These are phyloP conservation scores for Echinosophora koreensis DNA, from an alignment of 306 rosid species.

Conservation along the genomic window DNA sequence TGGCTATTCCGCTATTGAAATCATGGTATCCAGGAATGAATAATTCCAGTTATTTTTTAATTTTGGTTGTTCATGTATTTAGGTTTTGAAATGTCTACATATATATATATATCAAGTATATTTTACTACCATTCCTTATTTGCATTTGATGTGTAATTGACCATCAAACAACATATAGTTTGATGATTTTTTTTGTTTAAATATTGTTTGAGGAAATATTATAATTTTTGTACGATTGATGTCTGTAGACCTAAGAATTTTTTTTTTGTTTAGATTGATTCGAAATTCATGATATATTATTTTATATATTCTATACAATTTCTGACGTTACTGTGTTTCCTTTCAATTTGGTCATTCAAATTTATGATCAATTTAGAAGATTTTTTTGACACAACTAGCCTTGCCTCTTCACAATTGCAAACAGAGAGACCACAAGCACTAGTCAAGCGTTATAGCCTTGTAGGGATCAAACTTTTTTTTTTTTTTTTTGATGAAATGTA, in stretches of 20 bases:
- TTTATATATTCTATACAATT: too few species aligned
- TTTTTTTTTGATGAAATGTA: too few species aligned
- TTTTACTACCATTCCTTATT: not conserved
- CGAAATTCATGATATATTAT: not conserved
- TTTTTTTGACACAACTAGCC: too few species aligned
- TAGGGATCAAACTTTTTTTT: too few species aligned
- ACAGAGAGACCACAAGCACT: too few species aligned
- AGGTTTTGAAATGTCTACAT: not conserved
- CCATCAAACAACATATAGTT: not conserved
- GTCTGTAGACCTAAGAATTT: too few species aligned
- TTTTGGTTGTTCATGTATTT: too few species aligned
- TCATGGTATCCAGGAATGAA: not conserved
- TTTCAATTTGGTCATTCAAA: too few species aligned
- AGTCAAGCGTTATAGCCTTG: too few species aligned
- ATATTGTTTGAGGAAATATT: not conserved
- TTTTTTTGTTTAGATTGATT: not conserved
- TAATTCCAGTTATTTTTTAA: not conserved
- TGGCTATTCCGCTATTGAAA: not conserved
- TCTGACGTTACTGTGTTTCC: too few species aligned
- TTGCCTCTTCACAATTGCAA: too few species aligned
- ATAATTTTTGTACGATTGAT: not conserved
- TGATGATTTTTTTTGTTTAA: not conserved
- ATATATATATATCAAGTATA: not conserved
- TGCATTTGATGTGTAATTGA: not conserved
- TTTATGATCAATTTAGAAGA: too few species aligned